These are phyloP conservation scores for Penicillium palitans DNA, from an alignment of 2,329 filamentous ascomycete genomes.

Conservation along the genomic window DNA sequence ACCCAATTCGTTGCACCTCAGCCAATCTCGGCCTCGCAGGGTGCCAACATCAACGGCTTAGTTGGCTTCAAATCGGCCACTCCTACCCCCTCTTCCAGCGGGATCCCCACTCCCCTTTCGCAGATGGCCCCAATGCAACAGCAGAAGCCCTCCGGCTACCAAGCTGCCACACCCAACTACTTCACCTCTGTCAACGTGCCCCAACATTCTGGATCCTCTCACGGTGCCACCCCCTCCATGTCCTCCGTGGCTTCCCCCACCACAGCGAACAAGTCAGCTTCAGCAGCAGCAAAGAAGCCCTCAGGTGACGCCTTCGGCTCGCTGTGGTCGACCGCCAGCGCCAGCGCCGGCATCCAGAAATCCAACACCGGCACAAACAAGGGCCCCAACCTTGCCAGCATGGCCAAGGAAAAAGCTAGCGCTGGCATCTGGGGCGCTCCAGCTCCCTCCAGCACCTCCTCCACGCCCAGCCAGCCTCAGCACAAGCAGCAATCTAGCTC, in stretches of 20 bases:
- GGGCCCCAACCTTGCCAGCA: conserved; percentile 81
- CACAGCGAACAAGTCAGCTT: conserved; percentile 50
- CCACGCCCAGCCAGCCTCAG: conserved; percentile 45
- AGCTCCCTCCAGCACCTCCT: conserved; percentile 55
- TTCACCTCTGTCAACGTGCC: conserved; percentile 71
- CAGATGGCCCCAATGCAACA: conserved; percentile 36
- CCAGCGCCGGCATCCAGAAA: conserved; percentile 75
- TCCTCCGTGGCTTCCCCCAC: conserved; percentile 42
- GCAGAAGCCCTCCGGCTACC: conserved; percentile 65
- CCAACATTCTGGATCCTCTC: conserved; percentile 35
- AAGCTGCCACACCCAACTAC: conserved; percentile 85
- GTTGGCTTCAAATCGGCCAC: conserved; percentile 79
- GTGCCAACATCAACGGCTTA: conserved; percentile 76
- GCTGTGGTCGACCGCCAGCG: conserved; percentile 70
- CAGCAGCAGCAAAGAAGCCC: conserved; percentile 42
- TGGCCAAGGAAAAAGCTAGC: conserved; percentile 97
- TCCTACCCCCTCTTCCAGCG: conserved; percentile 60
- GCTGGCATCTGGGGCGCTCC: conserved; percentile 90
- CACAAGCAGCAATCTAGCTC: conserved; percentile 31
- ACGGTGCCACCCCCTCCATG: conserved; percentile 39
- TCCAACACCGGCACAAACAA: conserved; percentile 58
- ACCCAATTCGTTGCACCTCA: conserved; percentile 79
- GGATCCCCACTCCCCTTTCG: conserved; percentile 56
- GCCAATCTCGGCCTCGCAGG: conserved; percentile 79
- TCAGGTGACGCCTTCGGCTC: conserved; percentile 84